Evolutionary conservation across 495 filamentous ascomycete species (phyloP).

Genomic region (Aspergillus baeticus): DNA sequence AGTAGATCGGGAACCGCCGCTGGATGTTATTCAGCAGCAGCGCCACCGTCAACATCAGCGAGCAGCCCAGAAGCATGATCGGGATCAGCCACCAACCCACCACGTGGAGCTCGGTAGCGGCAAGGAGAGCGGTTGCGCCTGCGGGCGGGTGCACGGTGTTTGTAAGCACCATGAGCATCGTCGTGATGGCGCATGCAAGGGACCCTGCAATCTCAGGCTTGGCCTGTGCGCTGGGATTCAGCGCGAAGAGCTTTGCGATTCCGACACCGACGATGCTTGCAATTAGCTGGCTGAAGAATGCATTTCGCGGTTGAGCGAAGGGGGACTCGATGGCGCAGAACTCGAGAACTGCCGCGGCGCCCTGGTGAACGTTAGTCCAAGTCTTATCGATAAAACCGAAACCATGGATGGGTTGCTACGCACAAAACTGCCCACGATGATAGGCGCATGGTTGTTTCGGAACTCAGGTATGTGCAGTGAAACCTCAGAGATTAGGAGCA

Average conservation of each 20-base stretch:
- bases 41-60: slow-evolving; percentile 64
- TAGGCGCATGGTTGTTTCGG: slow-evolving; percentile 32
- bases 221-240: slow-evolving; percentile 42
- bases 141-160: slow-evolving; percentile 85
- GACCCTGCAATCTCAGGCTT: slow-evolving; percentile 68
- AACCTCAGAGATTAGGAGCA: slow-evolving; percentile 40
- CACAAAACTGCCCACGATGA: slow-evolving; percentile 45
- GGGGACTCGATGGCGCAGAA: slow-evolving; percentile 77
- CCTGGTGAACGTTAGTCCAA: slow-evolving; percentile 43
- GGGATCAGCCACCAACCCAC: slow-evolving; percentile 76
- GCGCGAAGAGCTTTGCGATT: slow-evolving; percentile 70
- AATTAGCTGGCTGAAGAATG: slow-evolving; percentile 69
- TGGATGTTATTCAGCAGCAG: slow-evolving; percentile 75
- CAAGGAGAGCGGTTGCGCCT: slow-evolving; percentile 81
- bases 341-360: slow-evolving; percentile 73
- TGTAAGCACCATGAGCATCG: slow-evolving; percentile 71
- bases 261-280: slow-evolving; percentile 64
- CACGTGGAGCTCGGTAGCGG: slow-evolving; percentile 58
- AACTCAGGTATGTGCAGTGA: slow-evolving; percentile 40
- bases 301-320: slow-evolving; percentile 78
- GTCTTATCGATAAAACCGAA: neutral
- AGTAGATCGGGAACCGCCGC: slow-evolving; percentile 74
- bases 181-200: slow-evolving; percentile 66
- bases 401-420: slow-evolving; percentile 14
- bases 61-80: slow-evolving; percentile 62